Evolutionary conservation across 257 asterid species (phyloP).

Genomic region (Nyctanthes arbortristis): DNA sequence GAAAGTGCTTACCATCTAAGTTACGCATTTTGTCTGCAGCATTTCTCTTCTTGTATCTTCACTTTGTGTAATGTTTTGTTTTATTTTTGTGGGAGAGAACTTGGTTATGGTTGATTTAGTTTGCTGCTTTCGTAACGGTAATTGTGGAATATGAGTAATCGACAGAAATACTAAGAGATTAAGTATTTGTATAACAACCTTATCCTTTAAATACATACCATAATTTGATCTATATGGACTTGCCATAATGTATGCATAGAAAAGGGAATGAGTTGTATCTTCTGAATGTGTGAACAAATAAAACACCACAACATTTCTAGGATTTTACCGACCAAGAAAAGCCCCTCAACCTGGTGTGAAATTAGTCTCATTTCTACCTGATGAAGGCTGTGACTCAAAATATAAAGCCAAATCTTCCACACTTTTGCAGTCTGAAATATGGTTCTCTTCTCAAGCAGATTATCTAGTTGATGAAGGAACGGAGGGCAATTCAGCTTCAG

Average conservation of each 20-base stretch:
- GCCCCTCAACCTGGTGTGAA: background rate
- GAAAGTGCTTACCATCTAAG: background rate
- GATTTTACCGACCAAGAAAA: background rate
- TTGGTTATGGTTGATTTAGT: slow-evolving; percentile 18
- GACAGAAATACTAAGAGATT: background rate
- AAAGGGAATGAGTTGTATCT: background rate
- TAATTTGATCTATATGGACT: background rate
- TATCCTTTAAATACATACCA: background rate
- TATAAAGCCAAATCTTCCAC: background rate
- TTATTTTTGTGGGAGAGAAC: background rate
- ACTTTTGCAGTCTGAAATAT: slow-evolving; percentile 19
- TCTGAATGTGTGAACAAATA: background rate
- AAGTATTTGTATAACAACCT: background rate
- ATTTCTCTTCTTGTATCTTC: background rate
- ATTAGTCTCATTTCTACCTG: background rate
- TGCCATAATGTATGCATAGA: background rate
- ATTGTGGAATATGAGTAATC: background rate
- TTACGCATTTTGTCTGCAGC: background rate
- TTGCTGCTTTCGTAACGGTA: background rate
- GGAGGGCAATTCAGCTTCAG: slow-evolving; percentile 89
- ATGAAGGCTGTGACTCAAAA: background rate
- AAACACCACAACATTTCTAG: background rate
- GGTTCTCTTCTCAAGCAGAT: slow-evolving; percentile 55
- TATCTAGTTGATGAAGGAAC: slow-evolving; percentile 95
- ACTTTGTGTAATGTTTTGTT: background rate